Evolutionary conservation across 129 eudicot species (phyloP), one percentile per base, ranked within the genome.

Genomic region (Rutidosis leptorrhynchoides): DNA sequence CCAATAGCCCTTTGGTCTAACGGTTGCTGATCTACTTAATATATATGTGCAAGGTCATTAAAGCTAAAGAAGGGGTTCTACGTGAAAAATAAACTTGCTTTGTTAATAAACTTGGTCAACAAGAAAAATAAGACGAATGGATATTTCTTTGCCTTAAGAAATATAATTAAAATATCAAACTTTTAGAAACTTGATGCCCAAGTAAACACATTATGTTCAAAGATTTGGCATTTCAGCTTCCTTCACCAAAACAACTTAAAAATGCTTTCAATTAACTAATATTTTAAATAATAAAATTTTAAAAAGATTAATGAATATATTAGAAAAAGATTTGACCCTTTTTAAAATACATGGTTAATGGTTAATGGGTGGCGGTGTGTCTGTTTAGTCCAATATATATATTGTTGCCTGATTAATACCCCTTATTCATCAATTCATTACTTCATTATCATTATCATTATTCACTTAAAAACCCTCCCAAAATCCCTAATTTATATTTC

Each of bases 361-460:
- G 78, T 56, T 74, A 65, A 56, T 65, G 78, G 65, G 72, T 56
- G 78, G 78, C 78, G 73, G 73, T 65, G 73, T 46, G 67, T 65
- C 67, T 46, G 67, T 4, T 74, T 58, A 56, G 25, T 22, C 52
- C 43, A 46, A 2, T 40, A 22, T 10, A 21, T 23, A 15, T 11
- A 49, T 63, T 37, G 16, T 11, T 24, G 32, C 10, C 10, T 51
- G 15, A 56, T 65, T 65, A 74, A 53, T 43, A 9, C 33, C 63
- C 73, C 53, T 25, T 19, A 24, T 54, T 73, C 77, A 21, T 53
- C 54, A 43, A 43, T 55, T 37, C 43, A 37, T 37, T 10, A 37
- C 43, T 40, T 40, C n/a, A n/a, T n/a, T n/a, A n/a, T n/a, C n/a
- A n/a, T n/a, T n/a, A n/a, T n/a, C n/a, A 40, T 40, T 40, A 12